These are phyloP conservation scores for Ulota crispa DNA, from an alignment of 225 moss, liverwort and hornwort species.

Conservation along the genomic window DNA sequence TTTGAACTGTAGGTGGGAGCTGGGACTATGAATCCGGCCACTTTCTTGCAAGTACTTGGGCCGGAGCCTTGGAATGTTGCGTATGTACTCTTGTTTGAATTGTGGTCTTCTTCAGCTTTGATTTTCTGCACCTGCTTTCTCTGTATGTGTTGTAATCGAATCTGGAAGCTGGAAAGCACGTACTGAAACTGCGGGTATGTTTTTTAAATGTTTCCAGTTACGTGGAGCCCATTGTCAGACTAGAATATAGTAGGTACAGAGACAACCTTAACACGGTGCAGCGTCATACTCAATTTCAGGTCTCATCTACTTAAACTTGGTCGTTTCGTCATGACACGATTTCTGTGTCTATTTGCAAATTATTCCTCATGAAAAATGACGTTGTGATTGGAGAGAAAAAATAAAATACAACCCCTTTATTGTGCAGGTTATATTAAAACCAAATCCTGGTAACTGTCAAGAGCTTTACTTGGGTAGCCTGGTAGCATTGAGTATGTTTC, in stretches of 20 bases:
- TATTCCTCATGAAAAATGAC: not conserved
- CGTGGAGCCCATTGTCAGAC: slow-evolving; percentile 95
- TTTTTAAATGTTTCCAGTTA: slow-evolving; percentile 55
- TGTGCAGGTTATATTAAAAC: slow-evolving; percentile 90
- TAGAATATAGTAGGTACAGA: slow-evolving; percentile 95
- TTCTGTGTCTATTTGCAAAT: not conserved
- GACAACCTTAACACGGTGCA: slow-evolving; percentile 95
- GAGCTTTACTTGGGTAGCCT: slow-evolving; percentile 94
- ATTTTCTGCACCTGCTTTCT: slow-evolving; percentile 4
- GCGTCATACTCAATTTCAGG: slow-evolving; percentile 97
- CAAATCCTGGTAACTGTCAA: slow-evolving; percentile 93
- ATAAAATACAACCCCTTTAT: not conserved
- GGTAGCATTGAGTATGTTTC: slow-evolving; percentile 71
- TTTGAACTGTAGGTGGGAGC: slow-evolving; percentile 77
- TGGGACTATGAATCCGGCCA: slow-evolving; percentile 98
- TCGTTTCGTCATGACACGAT: not conserved
- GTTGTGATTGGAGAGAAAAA: not conserved
- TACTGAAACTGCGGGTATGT: slow-evolving; percentile 12
- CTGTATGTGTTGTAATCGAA: slow-evolving; percentile 3
- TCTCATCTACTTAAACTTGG: slow-evolving; percentile 26
- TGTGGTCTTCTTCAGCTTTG: not conserved
- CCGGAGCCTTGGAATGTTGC: slow-evolving; percentile 99
- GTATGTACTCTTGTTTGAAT: slow-evolving; percentile 39
- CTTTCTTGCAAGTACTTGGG: slow-evolving; percentile 97
- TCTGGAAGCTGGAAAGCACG: not conserved